Base-by-base conservation (phyloP, 371 early-diverging fungal species). In the Rhizopus microsporus region DNA sequence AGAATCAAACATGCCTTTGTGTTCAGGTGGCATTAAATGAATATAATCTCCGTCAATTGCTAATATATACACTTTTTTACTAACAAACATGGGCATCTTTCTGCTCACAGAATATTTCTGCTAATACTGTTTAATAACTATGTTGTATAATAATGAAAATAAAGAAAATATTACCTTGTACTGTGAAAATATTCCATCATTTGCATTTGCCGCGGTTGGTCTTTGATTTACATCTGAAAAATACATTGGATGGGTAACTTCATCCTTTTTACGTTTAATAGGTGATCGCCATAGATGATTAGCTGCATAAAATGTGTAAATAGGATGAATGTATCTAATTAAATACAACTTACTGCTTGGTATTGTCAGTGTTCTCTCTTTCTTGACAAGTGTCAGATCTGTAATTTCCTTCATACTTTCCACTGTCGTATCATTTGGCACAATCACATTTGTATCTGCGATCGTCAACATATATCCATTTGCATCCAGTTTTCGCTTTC, bases 31-130 rank as follows among this genome's bases (percentile, higher is more conserved):
- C 84, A 93, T 88, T 35, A 98, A 73, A 56, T 94, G 90, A 37
- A 98, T 84, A 59, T 94, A 93, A 47, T 94, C 95, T 4, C 96
- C 97, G 69, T 96, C 96, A 47, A 98, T 91, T 0, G 94, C 93
- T 31, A 98, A 74, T n/a, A 88, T 74, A 47, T 94, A 87, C 49
- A 95, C 92, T 42, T 89, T 86, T 35, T 83, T 82, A 15, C 93
- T 92, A 32, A 94, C 85, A 71, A 91, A 89, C 86, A 90, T 89
- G 35, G 80, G 90, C 74, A 82, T 87, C 74, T 81, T 69, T 78
- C 95, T 67, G 74, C 84, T 83, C 78, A 96, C 78, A 65, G 86
- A 75, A 42, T 83, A 85, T 68, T 84, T 81, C 67, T 77, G 60
- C 51, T 60, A 17, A 17, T 29, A 37, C 5, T 30, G 34, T 38